Evolutionary conservation across 495 filamentous ascomycete species (phyloP).

Genomic region (Hyaloscypha hepaticicola): DNA sequence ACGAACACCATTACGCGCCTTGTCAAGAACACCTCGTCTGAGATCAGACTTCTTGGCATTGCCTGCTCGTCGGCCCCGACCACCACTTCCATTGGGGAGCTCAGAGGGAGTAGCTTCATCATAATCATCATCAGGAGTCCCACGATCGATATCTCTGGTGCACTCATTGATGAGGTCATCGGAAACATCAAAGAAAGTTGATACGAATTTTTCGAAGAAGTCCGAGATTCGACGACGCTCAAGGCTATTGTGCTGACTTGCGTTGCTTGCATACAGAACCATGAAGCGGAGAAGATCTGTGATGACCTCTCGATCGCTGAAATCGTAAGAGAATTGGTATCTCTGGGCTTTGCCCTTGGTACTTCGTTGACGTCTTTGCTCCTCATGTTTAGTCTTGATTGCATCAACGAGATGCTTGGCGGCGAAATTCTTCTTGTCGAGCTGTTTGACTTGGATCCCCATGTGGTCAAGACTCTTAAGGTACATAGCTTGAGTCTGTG

Average conservation of each 20-base stretch:
- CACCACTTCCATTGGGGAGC: conserved; percentile 53
- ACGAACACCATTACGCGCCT: conserved; percentile 61
- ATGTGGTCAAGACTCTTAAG: conserved; percentile 96
- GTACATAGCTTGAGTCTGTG: conserved; percentile 87
- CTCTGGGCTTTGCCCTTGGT: conserved; percentile 57
- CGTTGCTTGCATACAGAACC: conserved; percentile 69
- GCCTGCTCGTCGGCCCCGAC: conserved; percentile 53
- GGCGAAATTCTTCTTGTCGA: conserved; percentile 86
- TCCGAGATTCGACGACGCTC: conserved; percentile 75
- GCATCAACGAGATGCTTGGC: conserved; percentile 82
- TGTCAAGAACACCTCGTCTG: conserved; percentile 83
- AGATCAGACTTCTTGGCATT: conserved; percentile 77
- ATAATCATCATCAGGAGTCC: conserved; percentile 66
- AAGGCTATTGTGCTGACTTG: conserved; percentile 59
- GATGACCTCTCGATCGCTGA: conserved; percentile 76
- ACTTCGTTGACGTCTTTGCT: conserved; percentile 66
- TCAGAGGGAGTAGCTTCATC: conserved; percentile 58
- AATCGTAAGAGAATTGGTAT: conserved; percentile 70
- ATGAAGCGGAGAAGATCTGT: conserved; percentile 79
- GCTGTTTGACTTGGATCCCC: conserved; percentile 76
- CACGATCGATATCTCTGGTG: conserved; percentile 65
- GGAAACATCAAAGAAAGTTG: conserved; percentile 84
- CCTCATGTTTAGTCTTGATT: conserved; percentile 84
- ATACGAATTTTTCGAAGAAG: conserved; percentile 87
- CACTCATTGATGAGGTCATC: conserved; percentile 71